Evolutionary conservation across 768 basidiomycete species (phyloP).

Genomic region (Leccinum broughii): DNA sequence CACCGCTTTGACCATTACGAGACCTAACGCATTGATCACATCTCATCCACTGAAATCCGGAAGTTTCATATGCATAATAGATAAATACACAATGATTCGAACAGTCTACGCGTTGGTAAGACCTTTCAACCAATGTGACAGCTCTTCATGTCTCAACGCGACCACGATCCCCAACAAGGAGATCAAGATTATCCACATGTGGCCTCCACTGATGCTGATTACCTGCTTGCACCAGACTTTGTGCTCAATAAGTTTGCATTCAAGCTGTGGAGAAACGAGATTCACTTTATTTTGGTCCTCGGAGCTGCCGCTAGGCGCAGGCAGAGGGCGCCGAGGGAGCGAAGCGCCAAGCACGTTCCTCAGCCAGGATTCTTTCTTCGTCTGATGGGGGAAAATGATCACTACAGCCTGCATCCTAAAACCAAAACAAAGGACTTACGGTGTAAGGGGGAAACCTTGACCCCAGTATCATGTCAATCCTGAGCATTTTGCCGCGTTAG

Average conservation of each 20-base stretch:
- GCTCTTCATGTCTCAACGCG: slow-evolving; percentile 6
- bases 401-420: neutral
- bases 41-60: neutral
- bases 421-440: slow-evolving; percentile 12
- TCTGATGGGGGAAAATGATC: slow-evolving; percentile 6
- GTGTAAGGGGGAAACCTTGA: slow-evolving; percentile 32
- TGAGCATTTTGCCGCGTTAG: slow-evolving; percentile 9
- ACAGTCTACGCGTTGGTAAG: neutral
- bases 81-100: neutral
- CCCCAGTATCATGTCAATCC: slow-evolving; percentile 30
- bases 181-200: slow-evolving; percentile 10
- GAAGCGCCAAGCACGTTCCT: slow-evolving; percentile 9
- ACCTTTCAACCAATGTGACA: slow-evolving; percentile 4
- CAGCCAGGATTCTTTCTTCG: slow-evolving; percentile 28
- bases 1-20: neutral
- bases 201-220: neutral
- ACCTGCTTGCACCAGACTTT: slow-evolving; percentile 10
- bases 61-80: neutral
- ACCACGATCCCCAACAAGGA: slow-evolving; percentile 7
- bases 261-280: neutral
- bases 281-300: slow-evolving; percentile 20
- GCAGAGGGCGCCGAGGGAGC: slow-evolving; percentile 26
- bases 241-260: slow-evolving; percentile 18
- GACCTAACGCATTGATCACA: neutral
- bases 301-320: slow-evolving; percentile 2